Evolutionary conservation across 495 filamentous ascomycete genomes (phyloP).

Genomic region (Apodospora peruviana): DNA sequence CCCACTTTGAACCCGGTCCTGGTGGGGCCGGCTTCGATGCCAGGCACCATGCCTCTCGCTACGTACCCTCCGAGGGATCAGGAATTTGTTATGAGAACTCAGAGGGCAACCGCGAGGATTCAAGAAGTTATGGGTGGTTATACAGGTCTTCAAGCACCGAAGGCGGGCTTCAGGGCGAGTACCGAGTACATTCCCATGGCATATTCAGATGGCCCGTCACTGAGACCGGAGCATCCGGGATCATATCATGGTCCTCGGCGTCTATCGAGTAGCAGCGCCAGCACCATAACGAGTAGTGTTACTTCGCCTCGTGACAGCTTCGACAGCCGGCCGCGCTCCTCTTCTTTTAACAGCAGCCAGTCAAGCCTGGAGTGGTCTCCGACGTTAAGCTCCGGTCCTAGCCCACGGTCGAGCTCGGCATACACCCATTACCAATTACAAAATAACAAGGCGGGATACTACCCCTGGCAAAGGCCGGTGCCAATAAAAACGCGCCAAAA

Average conservation of each 20-base stretch:
- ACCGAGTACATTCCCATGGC: constrained; percentile 10
- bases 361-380: constrained; percentile 37
- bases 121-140: constrained; percentile 11
- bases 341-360: constrained; percentile 28
- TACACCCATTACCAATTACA: constrained; percentile 12
- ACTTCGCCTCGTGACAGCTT: constrained; percentile 20
- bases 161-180: neutral
- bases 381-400: constrained; percentile 9
- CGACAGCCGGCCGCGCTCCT: constrained; percentile 18
- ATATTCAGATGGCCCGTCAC: constrained; percentile 2
- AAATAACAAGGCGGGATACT: constrained; percentile 1
- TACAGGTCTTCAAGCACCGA: neutral
- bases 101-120: constrained; percentile 15
- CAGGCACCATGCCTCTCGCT: constrained; percentile 7
- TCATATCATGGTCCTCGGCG: constrained; percentile 13
- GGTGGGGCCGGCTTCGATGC: neutral
- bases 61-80: constrained; percentile 22
- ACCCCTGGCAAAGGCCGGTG: constrained; percentile 34
- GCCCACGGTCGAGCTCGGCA: neutral
- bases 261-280: constrained; percentile 21
- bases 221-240: constrained; percentile 8
- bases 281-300: constrained; percentile 16
- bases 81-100: constrained; percentile 21
- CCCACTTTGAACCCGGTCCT: neutral
- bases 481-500: constrained; percentile 28